Percentiles rank a stretch among this genome's conserved stretches.
These are phyloP conservation scores for Tothia fuscella DNA, from an alignment of 2,329 filamentous ascomycete genomes.

Conservation along the genomic window DNA sequence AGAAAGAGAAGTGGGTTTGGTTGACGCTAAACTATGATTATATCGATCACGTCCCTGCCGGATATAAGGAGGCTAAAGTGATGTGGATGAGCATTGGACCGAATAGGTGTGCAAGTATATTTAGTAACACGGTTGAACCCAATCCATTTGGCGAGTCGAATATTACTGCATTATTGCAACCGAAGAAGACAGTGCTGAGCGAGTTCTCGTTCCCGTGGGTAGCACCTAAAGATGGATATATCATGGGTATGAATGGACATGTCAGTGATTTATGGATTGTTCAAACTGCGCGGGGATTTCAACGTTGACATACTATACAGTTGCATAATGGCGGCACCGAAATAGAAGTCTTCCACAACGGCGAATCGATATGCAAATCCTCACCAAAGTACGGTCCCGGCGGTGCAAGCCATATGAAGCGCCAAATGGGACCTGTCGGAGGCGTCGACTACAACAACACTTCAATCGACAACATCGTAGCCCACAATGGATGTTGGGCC, in stretches of 20 bases:
- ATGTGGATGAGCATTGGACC: slow-evolving; percentile 6
- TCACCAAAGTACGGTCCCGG: neutral
- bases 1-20: slow-evolving; percentile 9
- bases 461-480: too few relatives aligned
- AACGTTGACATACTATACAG: too few relatives aligned
- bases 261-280: too few relatives aligned
- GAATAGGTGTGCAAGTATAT: neutral
- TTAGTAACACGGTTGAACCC: too few relatives aligned
- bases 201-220: slow-evolving; percentile 8
- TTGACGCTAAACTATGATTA: neutral
- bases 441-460: too few relatives aligned
- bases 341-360: neutral
- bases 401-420: neutral
- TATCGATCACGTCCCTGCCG: neutral
- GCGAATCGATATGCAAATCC: neutral
- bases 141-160: slow-evolving; percentile 3
- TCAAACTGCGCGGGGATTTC: too few relatives aligned
- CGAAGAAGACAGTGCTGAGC: neutral
- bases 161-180: neutral
- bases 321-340: slow-evolving; percentile 1
- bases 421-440: too few relatives aligned
- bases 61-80: slow-evolving; percentile 6
- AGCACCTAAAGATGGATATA: neutral
- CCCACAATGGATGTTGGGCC: too few relatives aligned
- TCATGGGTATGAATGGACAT: neutral